Conservation (phyloP, 495 filamentous ascomycete genomes). For the Penicillium cinerascens region DNA sequence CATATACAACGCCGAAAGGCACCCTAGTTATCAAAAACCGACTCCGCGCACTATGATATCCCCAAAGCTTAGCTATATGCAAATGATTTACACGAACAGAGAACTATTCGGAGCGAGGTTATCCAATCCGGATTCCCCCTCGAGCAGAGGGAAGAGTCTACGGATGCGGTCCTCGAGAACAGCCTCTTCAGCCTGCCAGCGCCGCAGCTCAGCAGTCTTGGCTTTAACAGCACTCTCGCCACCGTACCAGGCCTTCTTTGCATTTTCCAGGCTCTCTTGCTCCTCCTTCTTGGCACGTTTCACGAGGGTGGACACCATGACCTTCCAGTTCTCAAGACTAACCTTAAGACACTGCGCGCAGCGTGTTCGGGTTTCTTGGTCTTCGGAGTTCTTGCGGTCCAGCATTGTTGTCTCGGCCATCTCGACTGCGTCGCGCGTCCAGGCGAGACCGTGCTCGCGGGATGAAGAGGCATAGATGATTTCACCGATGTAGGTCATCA, state of each 20-base stretch:
- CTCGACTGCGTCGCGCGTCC: slow-evolving; percentile 83
- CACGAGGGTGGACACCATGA: slow-evolving; percentile 62
- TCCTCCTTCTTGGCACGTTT: slow-evolving; percentile 46
- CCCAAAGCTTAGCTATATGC: not conserved
- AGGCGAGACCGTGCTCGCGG: slow-evolving; percentile 67
- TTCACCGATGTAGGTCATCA: slow-evolving; percentile 91
- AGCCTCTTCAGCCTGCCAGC: slow-evolving; percentile 39
- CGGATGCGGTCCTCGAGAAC: slow-evolving; percentile 41
- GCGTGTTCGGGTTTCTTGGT: slow-evolving; percentile 39
- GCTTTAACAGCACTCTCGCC: slow-evolving; percentile 29
- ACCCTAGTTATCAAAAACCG: not conserved
- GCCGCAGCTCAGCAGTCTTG: slow-evolving; percentile 29
- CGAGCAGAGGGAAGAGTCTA: slow-evolving; percentile 29
- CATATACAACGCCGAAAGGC: not conserved
- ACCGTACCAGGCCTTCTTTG: slow-evolving; percentile 48
- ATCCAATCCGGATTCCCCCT: slow-evolving; percentile 30
- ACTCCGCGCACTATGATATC: not conserved
- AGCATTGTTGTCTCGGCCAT: slow-evolving; percentile 51
- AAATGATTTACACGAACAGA: slow-evolving; percentile 36
- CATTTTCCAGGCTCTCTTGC: slow-evolving; percentile 31
- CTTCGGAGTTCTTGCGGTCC: slow-evolving; percentile 38
- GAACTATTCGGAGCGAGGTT: slow-evolving; percentile 32
- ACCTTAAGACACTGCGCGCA: slow-evolving; percentile 72
- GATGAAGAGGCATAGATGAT: slow-evolving; percentile 71
- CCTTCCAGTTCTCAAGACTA: slow-evolving; percentile 70